Evolutionary conservation across 371 early-diverging fungal genomes (phyloP).

Genomic region (Mortierella sp.): DNA sequence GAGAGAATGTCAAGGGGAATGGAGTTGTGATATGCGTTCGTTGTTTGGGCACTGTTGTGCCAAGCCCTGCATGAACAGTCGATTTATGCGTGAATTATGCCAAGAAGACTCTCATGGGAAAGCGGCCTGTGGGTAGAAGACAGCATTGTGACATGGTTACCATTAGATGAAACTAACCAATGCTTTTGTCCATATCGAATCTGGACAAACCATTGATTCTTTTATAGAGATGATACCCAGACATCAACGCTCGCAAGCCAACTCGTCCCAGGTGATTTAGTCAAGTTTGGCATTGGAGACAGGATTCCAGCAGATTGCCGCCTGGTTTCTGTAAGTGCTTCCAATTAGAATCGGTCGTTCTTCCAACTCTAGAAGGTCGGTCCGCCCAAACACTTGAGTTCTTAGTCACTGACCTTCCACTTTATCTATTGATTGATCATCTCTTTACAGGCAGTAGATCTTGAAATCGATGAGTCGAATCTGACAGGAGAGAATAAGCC

Average conservation of each 20-base stretch:
- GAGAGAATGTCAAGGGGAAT: neutral
- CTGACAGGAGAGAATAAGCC: constrained; percentile 93
- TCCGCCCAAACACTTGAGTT: neutral
- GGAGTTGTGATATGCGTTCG: neutral
- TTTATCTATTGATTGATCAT: neutral
- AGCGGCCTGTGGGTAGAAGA: too few species aligned
- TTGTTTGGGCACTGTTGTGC: too few species aligned
- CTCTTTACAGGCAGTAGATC: constrained; percentile 68
- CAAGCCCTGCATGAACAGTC: too few species aligned
- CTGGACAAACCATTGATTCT: neutral
- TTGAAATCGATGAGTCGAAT: constrained; percentile 89
- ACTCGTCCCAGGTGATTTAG: constrained; percentile 88
- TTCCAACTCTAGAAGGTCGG: neutral
- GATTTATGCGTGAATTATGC: too few species aligned
- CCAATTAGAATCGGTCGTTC: neutral
- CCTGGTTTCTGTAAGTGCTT: constrained; percentile 62
- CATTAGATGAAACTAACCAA: too few species aligned
- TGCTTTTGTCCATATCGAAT: too few species aligned
- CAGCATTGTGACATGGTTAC: too few species aligned
- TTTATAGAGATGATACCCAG: constrained; percentile 67
- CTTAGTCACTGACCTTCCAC: too few species aligned
- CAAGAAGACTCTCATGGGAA: too few species aligned
- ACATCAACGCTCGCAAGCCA: constrained; percentile 72
- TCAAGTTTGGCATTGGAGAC: constrained; percentile 86
- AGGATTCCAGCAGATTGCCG: constrained; percentile 91